These are phyloP conservation scores for Colletotrichum tanaceti DNA, from an alignment of 2,329 filamentous ascomycete species.

Conservation along the genomic window DNA sequence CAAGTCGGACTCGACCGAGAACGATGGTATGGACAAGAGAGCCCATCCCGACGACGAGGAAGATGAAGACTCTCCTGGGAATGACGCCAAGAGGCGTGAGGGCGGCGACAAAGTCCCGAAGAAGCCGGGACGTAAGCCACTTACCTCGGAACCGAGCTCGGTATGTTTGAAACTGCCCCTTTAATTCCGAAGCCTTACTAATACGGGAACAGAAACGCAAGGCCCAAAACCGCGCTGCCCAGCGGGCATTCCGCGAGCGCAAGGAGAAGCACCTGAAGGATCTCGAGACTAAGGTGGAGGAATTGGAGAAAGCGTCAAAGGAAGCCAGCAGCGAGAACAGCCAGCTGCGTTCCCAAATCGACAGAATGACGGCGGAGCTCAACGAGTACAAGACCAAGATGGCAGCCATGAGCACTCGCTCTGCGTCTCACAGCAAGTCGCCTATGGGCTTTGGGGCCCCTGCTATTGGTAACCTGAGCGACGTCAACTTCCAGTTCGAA, in stretches of 20 bases:
- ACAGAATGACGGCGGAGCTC: slow-evolving; percentile 85
- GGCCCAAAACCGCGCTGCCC: slow-evolving; percentile 92
- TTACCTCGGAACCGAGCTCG: slow-evolving; percentile 94
- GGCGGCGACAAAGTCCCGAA: slow-evolving; percentile 87
- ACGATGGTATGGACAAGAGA: slow-evolving; percentile 75
- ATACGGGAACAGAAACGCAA: slow-evolving; percentile 79
- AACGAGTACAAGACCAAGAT: slow-evolving; percentile 91
- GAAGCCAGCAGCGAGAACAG: slow-evolving; percentile 87
- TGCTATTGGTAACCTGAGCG: slow-evolving; percentile 70
- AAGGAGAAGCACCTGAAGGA: slow-evolving; percentile 93
- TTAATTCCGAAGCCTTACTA: neutral
- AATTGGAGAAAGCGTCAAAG: slow-evolving; percentile 85
- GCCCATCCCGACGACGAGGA: slow-evolving; percentile 78
- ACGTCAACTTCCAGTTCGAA: slow-evolving; percentile 92
- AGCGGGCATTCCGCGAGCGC: slow-evolving; percentile 91
- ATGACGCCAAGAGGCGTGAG: slow-evolving; percentile 77
- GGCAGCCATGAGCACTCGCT: slow-evolving; percentile 62
- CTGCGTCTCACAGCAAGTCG: slow-evolving; percentile 44
- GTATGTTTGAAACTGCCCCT: slow-evolving; percentile 65
- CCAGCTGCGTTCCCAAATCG: slow-evolving; percentile 85
- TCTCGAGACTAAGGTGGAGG: slow-evolving; percentile 80
- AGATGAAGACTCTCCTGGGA: slow-evolving; percentile 64
- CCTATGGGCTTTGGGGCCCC: slow-evolving; percentile 62
- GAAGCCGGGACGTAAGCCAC: slow-evolving; percentile 95
- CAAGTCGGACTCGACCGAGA: slow-evolving; percentile 65